phyloP scores from a whole-genome alignment of 2,329 filamentous ascomycete genomes.

The Geosmithia putterillii region DNA sequence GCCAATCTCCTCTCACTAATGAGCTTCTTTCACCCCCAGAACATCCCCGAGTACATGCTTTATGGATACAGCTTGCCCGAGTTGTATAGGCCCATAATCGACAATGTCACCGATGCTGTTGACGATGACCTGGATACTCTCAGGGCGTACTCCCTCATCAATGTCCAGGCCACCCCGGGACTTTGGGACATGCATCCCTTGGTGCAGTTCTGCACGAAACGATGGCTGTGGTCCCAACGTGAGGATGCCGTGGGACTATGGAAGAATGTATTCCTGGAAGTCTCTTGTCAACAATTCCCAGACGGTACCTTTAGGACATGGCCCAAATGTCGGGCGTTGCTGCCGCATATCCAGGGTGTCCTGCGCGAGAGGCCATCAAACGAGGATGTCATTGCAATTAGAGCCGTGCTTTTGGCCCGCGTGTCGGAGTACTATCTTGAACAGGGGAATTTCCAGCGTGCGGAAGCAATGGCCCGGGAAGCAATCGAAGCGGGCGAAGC shows the following conservation, averaged over 20 bases:
- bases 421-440: no score
- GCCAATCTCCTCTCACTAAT: constrained; percentile 30
- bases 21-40: constrained; percentile 31
- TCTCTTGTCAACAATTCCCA: constrained; percentile 1
- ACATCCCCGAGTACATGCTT: constrained; percentile 16
- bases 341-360: constrained; percentile 2
- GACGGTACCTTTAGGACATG: neutral
- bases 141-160: constrained; percentile 2
- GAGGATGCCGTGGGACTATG: neutral
- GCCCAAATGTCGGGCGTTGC: neutral
- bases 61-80: neutral
- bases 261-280: no score
- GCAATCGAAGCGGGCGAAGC: no score
- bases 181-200: constrained; percentile 2
- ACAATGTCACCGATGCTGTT: neutral
- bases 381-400: no score
- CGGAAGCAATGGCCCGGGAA: no score
- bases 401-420: no score
- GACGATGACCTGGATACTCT: constrained; percentile 1
- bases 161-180: neutral
- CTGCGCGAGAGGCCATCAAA: no score
- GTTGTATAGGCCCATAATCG: neutral
- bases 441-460: no score
- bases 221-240: constrained; percentile 5
- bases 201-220: constrained; percentile 5